Conservation (phyloP, 257 asterid genomes). For the Penstemon davidsonii region DNA sequence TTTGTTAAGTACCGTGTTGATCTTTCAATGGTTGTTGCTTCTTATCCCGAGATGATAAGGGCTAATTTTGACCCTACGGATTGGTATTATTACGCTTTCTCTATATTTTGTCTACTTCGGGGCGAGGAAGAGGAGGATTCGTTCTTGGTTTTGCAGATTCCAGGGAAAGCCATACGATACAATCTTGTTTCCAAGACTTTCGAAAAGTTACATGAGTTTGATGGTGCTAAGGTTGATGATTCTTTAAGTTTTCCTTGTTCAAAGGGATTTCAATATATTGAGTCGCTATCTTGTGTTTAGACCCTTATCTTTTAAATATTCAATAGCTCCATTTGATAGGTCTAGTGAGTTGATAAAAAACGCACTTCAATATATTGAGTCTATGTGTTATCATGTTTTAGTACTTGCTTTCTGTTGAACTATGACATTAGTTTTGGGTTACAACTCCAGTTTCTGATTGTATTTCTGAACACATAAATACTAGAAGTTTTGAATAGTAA, state of each 20-base stretch:
- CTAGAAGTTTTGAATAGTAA: no score
- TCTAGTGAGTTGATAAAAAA: no score
- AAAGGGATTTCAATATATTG: conserved; percentile 16
- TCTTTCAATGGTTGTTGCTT: conserved; percentile 10
- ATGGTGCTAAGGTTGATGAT: conserved; percentile 14
- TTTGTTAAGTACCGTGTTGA: conserved; percentile 39
- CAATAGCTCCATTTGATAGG: no score
- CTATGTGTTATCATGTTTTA: no score
- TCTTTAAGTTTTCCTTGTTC: background rate
- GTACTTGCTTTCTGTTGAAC: no score
- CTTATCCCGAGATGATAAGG: conserved; percentile 3
- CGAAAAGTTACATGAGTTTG: conserved; percentile 32
- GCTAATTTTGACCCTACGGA: background rate
- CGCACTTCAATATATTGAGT: no score
- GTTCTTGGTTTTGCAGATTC: conserved; percentile 36
- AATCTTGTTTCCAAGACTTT: conserved; percentile 24
- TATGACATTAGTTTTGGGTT: no score
- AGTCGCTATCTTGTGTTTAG: conserved; percentile 23
- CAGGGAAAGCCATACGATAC: conserved; percentile 33
- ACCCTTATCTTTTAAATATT: no score
- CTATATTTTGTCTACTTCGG: conserved; percentile 26
- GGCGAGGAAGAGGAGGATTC: conserved; percentile 31
- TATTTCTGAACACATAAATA: no score
- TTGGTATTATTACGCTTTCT: background rate
- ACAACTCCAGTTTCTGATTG: no score